Base-by-base conservation (phyloP, 192 early-diverging fungal genomes). In the Dissophora globulifera region DNA sequence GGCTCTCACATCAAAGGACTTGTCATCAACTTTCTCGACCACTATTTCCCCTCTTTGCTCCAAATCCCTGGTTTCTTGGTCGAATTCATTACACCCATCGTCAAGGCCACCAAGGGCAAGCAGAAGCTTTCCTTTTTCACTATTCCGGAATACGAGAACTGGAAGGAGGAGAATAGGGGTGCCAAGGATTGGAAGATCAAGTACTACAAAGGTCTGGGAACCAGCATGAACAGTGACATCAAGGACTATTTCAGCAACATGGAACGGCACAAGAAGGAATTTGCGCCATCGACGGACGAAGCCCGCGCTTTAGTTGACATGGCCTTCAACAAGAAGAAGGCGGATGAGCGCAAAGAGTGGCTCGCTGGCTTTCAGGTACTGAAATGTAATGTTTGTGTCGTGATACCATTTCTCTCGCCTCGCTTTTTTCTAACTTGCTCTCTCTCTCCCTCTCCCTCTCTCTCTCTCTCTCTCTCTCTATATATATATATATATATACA, bases 161-260 rank as follows among this genome's bases (percentile, higher is more conserved):
- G 96, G 96, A 88, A 86, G 35, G 51, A 65, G 46, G 71, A 78
- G 31, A 83, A 92, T 46, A 84, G 92, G 26, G 79, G 89, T 27
- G 90, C 89, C 1, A 89, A 88, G 54, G 90, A 88, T 17, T 99
- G 93, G 93, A 81, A 61, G 26, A 86, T 92, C 51, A 99, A 98
- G 81, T 99, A 99, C 87, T 99, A 93, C 79, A 98, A 99, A 89
- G 96, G 96, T 88, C 80, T 99, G 79, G 97, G 97, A 79, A 96
- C 96, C 9, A 93, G 89, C 50, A 89, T 87, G 19, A 85, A 87
- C 35, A 72, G 84, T 12, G 96, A 99, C 58, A 94, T 93, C 7
- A 93, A 91, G 80, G 84, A 93, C 72, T 99, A 99, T 74, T 99
- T 99, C 83, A 81, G 84, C n/a, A 82, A 90, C 41, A 84, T 99